Evolutionary conservation across 768 basidiomycete genomes (phyloP).

Genomic region (Clitopilus passeckerianus): DNA sequence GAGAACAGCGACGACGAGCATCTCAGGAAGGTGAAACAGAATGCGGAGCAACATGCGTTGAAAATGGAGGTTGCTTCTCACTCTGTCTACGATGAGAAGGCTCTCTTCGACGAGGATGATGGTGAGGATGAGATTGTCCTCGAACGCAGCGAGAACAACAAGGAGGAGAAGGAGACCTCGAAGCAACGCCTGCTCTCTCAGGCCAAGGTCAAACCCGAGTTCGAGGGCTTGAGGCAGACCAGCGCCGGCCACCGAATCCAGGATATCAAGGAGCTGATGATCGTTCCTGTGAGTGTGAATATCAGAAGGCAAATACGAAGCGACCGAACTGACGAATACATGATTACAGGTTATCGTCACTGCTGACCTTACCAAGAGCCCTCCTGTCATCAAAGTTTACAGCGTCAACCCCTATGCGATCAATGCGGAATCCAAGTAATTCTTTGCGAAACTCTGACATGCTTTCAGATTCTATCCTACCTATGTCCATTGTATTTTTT

Average conservation of each 20-base stretch:
- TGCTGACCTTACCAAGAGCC: slow-evolving; percentile 92
- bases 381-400: slow-evolving; percentile 96
- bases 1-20: slow-evolving; percentile 97
- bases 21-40: slow-evolving; percentile 89
- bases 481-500: slow-evolving; percentile 23
- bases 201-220: slow-evolving; percentile 69
- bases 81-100: slow-evolving; percentile 81
- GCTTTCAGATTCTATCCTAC: neutral
- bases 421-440: neutral
- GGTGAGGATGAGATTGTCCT: slow-evolving; percentile 69
- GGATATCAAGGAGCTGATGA: slow-evolving; percentile 91
- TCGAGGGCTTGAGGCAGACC: slow-evolving; percentile 77
- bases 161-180: slow-evolving; percentile 52
- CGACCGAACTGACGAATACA: slow-evolving; percentile 2
- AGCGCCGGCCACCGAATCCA: slow-evolving; percentile 89
- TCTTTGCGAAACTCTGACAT: neutral
- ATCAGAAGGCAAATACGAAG: neutral
- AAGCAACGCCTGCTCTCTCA: slow-evolving; percentile 77
- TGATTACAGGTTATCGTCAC: slow-evolving; percentile 80
- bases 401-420: slow-evolving; percentile 86
- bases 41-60: slow-evolving; percentile 83
- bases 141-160: slow-evolving; percentile 17
- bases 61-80: slow-evolving; percentile 91
- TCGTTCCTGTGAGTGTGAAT: slow-evolving; percentile 68
- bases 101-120: slow-evolving; percentile 86